Conservation (phyloP, 768 basidiomycete species). For the Baorangia bicolor region DNA sequence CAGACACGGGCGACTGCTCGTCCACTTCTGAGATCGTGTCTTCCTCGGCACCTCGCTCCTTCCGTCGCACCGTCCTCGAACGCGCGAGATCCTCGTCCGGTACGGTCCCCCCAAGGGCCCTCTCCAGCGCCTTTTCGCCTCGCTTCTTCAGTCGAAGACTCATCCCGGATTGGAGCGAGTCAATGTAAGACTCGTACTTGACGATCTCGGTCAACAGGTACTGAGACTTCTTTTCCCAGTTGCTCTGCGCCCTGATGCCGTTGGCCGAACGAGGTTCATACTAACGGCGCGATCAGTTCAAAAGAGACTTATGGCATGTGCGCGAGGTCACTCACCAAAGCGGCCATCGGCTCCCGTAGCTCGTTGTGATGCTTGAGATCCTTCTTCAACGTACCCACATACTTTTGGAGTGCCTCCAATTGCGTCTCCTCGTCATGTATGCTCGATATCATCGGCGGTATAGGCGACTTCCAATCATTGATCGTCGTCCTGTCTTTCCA, state of each 20-base stretch:
- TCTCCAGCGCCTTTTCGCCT: conserved; percentile 81
- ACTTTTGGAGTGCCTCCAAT: conserved; percentile 82
- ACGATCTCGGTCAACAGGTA: conserved; percentile 89
- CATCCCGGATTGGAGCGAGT: conserved; percentile 84
- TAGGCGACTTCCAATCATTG: conserved; percentile 93
- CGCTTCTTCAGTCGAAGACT: conserved; percentile 81
- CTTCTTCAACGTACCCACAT: conserved; percentile 69
- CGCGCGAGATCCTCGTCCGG: conserved; percentile 33
- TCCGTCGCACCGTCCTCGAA: conserved; percentile 38
- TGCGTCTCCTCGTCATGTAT: conserved; percentile 91
- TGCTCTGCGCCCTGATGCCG: conserved; percentile 71
- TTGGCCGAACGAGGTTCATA: conserved; percentile 78
- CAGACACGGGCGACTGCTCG: conserved; percentile 34
- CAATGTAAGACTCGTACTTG: conserved; percentile 95
- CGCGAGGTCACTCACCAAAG: conserved; percentile 49
- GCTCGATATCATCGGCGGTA: conserved; percentile 81
- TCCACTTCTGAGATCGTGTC: conserved; percentile 51
- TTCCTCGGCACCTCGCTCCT: conserved; percentile 39
- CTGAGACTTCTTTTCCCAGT: conserved; percentile 92
- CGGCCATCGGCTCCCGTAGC: conserved; percentile 77
- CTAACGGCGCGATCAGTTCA: conserved; percentile 25
- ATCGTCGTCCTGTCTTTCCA: conserved; percentile 75
- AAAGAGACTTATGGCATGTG: too few species aligned
- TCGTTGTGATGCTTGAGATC: conserved; percentile 85
- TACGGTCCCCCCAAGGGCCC: conserved; percentile 42